Conservation (phyloP, 2,329 filamentous ascomycete species). For the Grosmannia serpens region DNA sequence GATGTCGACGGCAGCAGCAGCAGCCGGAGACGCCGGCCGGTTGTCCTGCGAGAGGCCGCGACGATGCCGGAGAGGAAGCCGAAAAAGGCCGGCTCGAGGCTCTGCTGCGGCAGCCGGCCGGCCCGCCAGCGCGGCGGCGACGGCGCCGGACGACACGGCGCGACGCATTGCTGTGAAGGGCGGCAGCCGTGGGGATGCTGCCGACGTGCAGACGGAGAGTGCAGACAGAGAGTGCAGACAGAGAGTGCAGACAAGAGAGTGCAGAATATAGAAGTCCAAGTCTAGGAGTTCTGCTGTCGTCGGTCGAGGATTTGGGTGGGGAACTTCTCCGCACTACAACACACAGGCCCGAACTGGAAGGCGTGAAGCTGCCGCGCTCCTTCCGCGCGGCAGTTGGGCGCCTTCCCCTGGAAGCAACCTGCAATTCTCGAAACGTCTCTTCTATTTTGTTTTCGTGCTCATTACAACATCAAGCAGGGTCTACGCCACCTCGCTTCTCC, state of each 20-base stretch:
- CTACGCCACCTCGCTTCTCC: slow-evolving; percentile 23
- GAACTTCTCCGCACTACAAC: background rate
- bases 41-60: background rate
- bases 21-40: background rate
- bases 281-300: background rate
- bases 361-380: background rate
- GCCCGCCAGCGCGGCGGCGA: background rate
- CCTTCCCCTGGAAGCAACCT: background rate
- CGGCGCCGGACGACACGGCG: background rate
- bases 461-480: background rate
- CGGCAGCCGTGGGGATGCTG: too few relatives aligned
- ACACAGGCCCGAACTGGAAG: background rate
- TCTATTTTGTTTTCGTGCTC: background rate
- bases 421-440: background rate
- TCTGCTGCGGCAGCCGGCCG: background rate
- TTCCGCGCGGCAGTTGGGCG: background rate
- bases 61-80: background rate
- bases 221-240: too few relatives aligned
- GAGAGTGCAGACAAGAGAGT: too few relatives aligned
- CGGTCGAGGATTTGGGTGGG: background rate
- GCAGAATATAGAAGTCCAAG: too few relatives aligned
- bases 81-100: background rate
- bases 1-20: slow-evolving; percentile 3
- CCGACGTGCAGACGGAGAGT: too few relatives aligned
- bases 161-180: background rate